phyloP scores from a whole-genome alignment of 192 early-diverging fungal species.

The Backusella westeae region DNA sequence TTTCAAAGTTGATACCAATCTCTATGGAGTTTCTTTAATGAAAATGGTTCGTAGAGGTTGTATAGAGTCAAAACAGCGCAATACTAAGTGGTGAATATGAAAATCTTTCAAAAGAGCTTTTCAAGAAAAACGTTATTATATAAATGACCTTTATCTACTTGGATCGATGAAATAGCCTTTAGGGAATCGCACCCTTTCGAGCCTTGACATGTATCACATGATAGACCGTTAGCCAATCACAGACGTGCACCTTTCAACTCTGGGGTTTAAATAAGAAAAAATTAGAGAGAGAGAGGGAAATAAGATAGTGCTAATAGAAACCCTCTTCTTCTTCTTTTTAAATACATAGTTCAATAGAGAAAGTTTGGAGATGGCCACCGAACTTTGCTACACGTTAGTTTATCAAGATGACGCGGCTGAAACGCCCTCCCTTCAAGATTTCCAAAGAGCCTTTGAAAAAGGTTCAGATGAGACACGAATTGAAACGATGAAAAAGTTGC shows the following conservation, averaged over 20 bases:
- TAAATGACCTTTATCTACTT: too few species aligned
- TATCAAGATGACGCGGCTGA: slow-evolving; percentile 64
- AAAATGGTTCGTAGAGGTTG: too few species aligned
- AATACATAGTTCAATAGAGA: not conserved
- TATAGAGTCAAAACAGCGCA: too few species aligned
- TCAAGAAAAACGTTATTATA: too few species aligned
- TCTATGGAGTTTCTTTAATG: too few species aligned
- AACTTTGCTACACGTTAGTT: slow-evolving; percentile 62
- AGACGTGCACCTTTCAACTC: not conserved
- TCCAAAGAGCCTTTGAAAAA: slow-evolving; percentile 81
- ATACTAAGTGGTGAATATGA: too few species aligned
- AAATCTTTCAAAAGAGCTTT: too few species aligned
- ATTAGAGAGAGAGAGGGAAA: not conserved
- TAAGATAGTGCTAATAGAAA: not conserved
- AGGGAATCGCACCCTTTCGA: too few species aligned
- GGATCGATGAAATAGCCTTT: too few species aligned
- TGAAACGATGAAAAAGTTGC: slow-evolving; percentile 92
- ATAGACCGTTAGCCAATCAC: not conserved
- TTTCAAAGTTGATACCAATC: too few species aligned
- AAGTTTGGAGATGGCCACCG: slow-evolving; percentile 27
- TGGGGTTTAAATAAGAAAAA: slow-evolving; percentile 2
- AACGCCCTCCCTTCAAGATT: slow-evolving; percentile 68
- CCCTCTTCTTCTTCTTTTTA: not conserved
- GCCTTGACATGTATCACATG: not conserved
- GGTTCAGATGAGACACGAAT: slow-evolving; percentile 90